These are phyloP conservation scores for Trichothecium sympodiale DNA, from an alignment of 2,329 filamentous ascomycete genomes.

Conservation along the genomic window DNA sequence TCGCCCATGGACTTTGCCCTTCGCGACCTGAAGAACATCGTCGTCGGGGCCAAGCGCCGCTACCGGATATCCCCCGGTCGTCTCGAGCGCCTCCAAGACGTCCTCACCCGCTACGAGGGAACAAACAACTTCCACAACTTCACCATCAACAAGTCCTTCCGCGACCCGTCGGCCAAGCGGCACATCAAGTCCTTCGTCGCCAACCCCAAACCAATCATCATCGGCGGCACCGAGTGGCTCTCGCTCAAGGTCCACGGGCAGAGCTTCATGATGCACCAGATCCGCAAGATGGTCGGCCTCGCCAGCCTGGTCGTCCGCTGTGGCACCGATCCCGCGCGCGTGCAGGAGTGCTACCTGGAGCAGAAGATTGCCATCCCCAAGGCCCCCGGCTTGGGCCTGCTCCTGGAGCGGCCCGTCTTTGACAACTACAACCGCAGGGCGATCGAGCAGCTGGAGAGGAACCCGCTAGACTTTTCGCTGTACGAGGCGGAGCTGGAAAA, in stretches of 20 bases:
- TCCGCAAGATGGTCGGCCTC: conserved; percentile 98
- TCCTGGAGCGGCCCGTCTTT: conserved; percentile 88
- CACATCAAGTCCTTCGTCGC: conserved; percentile 88
- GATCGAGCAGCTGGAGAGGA: conserved; percentile 48
- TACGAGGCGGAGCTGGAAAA: conserved; percentile 69
- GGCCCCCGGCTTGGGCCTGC: conserved; percentile 75
- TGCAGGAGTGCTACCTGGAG: conserved; percentile 61
- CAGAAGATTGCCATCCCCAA: conserved; percentile 82
- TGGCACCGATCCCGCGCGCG: conserved; percentile 61
- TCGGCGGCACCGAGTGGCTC: conserved; percentile 89
- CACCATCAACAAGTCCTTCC: conserved; percentile 76
- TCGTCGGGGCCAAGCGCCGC: conserved; percentile 68
- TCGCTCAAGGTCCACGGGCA: conserved; percentile 94
- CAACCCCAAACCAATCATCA: conserved; percentile 65
- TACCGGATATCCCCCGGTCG: conserved; percentile 72
- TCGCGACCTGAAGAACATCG: conserved; percentile 68
- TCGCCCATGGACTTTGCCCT: conserved; percentile 51
- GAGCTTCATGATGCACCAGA: conserved; percentile 99
- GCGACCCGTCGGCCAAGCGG: conserved; percentile 75
- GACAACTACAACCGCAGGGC: conserved; percentile 75
- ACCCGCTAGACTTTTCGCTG: conserved; percentile 66
- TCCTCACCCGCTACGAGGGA: conserved; percentile 65
- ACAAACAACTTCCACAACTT: conserved; percentile 96
- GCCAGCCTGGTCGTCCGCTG: conserved; percentile 74
- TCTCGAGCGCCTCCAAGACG: conserved; percentile 62